phyloP scores from a whole-genome alignment of 371 early-diverging fungal species.

The Mucor circinelloides region DNA sequence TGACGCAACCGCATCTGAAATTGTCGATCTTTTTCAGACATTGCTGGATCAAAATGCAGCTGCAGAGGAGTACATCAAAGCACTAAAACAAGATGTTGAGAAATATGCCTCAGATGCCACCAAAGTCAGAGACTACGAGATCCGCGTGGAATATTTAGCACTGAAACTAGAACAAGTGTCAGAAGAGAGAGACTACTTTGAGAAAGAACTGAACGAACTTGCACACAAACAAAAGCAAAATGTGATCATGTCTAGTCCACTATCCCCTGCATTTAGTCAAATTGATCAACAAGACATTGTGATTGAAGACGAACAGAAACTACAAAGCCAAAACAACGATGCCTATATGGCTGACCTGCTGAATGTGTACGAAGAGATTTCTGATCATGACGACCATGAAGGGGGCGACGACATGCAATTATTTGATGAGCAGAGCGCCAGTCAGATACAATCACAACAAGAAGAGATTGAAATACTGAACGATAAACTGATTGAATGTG shows the following conservation, averaged over 20 bases:
- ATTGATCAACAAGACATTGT: slow-evolving; percentile 6
- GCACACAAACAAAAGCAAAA: background rate
- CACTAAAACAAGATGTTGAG: slow-evolving; percentile 34
- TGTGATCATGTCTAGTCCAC: background rate
- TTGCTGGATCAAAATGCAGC: slow-evolving; percentile 25
- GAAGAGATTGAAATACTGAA: slow-evolving; percentile 25
- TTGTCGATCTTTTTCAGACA: slow-evolving; percentile 27
- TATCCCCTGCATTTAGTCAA: slow-evolving; percentile 15
- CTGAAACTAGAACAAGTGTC: slow-evolving; percentile 45
- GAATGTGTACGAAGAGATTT: slow-evolving; percentile 38
- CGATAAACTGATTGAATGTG: slow-evolving; percentile 32
- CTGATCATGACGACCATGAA: slow-evolving; percentile 12
- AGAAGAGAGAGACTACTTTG: slow-evolving; percentile 41
- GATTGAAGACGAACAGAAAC: slow-evolving; percentile 16
- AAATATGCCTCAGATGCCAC: slow-evolving; percentile 36
- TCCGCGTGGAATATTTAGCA: slow-evolving; percentile 45
- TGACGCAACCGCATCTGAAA: slow-evolving; percentile 26
- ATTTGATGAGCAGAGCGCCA: slow-evolving; percentile 2
- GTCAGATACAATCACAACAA: background rate
- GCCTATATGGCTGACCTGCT: slow-evolving; percentile 34
- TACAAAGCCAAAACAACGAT: slow-evolving; percentile 26
- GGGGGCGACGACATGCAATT: slow-evolving; percentile 1
- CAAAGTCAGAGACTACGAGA: slow-evolving; percentile 48
- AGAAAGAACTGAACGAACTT: slow-evolving; percentile 28
- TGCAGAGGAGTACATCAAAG: slow-evolving; percentile 25